Base-by-base conservation (phyloP, 2,329 filamentous ascomycete species). In the Microsporum audouinii region DNA sequence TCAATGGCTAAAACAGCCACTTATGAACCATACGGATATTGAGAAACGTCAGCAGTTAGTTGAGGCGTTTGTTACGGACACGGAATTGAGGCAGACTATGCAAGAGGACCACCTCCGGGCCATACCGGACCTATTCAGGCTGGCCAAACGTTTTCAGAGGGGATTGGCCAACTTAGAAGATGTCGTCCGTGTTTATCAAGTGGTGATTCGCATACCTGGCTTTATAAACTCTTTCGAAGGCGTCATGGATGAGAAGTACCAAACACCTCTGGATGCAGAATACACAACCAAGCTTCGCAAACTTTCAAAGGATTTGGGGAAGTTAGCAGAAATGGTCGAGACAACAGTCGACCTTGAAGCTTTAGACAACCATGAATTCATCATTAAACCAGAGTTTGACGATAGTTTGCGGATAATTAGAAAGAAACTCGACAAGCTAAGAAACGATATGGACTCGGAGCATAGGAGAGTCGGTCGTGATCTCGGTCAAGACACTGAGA, bases 371-470 rank as follows among this genome's bases (percentile, higher is more conserved):
- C 94, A 99, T 70, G 94, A 99, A 71, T 99, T 95, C 76, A 92
- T 96, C 68, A 99, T 99, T 81, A 99, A 97, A 75, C 89, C 95
- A 0, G 94, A 99, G 70, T 99, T 96, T 65, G 94, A 99, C 69
- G 91, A 96, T 62, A 83, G 86, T 60, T 79, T 99, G 41, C 85
- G 88, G 17, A 84, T 89, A n/a, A 95, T 99, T 67, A 85, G 89
- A 59, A 91, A 89, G 76, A 94, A 92, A 71, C 84, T 99, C 1
- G 92, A 97, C 70, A 89, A 87, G 70, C 78, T 96, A 33, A 86
- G 87, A 65, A 79, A 84, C 49, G 87, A 91, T 60, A 96, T 99
- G 84, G 83, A 91, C 58, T 80, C 80, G 36, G 92, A 97, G 72
- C 94, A 95, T 68, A 78, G 80, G 58, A 80, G 83, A 34, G 89